These are phyloP conservation scores for Exidia glandulosa DNA, from an alignment of 768 basidiomycete genomes.

Conservation along the genomic window DNA sequence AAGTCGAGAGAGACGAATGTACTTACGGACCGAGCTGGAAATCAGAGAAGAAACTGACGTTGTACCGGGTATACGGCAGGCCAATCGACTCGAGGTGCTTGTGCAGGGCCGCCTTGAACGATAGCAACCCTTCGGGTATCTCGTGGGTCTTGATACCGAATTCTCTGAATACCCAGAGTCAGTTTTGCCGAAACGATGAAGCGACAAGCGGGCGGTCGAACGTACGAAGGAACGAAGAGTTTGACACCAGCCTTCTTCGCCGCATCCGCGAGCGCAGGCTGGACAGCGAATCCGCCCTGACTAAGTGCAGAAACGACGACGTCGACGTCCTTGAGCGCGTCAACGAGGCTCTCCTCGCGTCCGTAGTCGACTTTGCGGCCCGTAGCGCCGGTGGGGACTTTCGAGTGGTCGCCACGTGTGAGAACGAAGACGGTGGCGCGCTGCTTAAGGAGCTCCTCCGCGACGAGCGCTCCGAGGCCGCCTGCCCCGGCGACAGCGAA, in stretches of 20 bases:
- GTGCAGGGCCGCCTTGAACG: neutral
- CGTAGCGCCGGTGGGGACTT: neutral
- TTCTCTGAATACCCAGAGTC: neutral
- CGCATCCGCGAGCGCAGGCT: neutral
- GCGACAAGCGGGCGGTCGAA: neutral
- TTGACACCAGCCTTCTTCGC: slow-evolving; percentile 5
- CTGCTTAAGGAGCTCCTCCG: neutral
- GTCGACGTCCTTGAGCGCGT: neutral
- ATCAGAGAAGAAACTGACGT: neutral
- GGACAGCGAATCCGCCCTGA: neutral
- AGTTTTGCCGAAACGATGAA: neutral
- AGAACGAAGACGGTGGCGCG: neutral
- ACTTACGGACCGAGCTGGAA: neutral
- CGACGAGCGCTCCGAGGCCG: slow-evolving; percentile 4
- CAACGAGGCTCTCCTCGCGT: neutral
- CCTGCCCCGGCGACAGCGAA: slow-evolving; percentile 8
- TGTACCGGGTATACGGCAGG: neutral
- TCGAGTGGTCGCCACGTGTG: neutral
- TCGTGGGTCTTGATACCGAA: neutral
- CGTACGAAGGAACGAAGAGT: slow-evolving; percentile 4
- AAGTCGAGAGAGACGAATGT: neutral
- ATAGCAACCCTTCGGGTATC: neutral
- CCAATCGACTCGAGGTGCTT: neutral
- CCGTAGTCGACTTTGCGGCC: neutral
- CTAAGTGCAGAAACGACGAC: slow-evolving; percentile 4